A percentile compares a stretch with the other conserved stretches of the same genome.
These are phyloP conservation scores for Sporormia fimetaria DNA, from an alignment of 495 filamentous ascomycete genomes.

Conservation along the genomic window DNA sequence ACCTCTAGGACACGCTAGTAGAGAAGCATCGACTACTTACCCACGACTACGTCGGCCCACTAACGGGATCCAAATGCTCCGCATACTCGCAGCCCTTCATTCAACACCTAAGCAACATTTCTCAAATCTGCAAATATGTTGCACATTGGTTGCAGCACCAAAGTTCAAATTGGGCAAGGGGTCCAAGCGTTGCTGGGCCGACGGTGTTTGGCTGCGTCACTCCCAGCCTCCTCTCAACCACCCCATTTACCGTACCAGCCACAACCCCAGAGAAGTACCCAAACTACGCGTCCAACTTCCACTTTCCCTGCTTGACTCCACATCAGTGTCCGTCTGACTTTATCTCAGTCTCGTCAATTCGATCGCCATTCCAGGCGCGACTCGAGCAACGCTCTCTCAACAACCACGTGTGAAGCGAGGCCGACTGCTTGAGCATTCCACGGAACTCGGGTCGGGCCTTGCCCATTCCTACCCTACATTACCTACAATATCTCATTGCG, in stretches of 20 bases:
- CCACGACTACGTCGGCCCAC: no score
- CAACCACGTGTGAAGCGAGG: no score
- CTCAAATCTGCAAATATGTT: no score
- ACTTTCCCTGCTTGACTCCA: neutral
- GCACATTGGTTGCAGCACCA: neutral
- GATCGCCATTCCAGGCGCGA: no score
- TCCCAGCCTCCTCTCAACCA: conserved; percentile 13
- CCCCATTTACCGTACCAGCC: conserved; percentile 9
- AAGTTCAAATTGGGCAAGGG: neutral
- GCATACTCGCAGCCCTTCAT: no score
- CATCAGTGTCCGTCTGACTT: conserved; percentile 5
- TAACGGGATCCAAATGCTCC: no score
- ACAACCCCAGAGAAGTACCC: conserved; percentile 4
- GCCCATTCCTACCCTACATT: conserved; percentile 1
- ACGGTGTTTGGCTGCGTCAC: conserved; percentile 3
- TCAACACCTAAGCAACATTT: no score
- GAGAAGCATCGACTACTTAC: no score
- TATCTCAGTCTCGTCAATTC: conserved; percentile 1
- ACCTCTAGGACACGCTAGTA: no score
- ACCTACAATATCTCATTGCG: neutral
- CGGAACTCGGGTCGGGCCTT: no score
- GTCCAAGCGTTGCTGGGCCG: neutral
- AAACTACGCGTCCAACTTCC: conserved; percentile 5
- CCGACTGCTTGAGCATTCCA: no score
- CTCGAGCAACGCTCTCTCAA: no score